phyloP scores from a whole-genome alignment of 352 stramenopile genomes.

The Detonula confervacea region DNA sequence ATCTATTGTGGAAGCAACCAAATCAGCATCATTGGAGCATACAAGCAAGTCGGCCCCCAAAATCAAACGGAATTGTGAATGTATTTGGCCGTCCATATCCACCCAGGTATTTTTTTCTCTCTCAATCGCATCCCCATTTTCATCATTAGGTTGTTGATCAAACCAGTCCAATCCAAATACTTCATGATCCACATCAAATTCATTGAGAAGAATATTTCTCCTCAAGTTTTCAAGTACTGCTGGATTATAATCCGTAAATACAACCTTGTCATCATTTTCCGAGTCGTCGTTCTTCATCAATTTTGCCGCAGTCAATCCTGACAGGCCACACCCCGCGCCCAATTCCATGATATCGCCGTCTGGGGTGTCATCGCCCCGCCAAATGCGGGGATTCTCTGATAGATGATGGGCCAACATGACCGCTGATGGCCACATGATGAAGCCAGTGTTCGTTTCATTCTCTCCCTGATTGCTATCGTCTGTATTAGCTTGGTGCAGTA shows the following conservation, averaged over 20 bases:
- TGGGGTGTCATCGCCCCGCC: constrained; percentile 21
- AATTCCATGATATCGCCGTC: constrained; percentile 68
- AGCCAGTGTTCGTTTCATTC: constrained; percentile 40
- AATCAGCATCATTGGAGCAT: constrained; percentile 48
- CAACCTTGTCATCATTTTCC: constrained; percentile 35
- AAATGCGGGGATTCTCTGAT: constrained; percentile 48
- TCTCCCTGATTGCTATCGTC: constrained; percentile 23
- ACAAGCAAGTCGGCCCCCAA: constrained; percentile 48
- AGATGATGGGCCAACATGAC: constrained; percentile 70
- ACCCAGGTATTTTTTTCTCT: constrained; percentile 33
- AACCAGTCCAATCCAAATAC: constrained; percentile 51
- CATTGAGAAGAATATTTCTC: constrained; percentile 74
- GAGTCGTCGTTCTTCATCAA: constrained; percentile 26
- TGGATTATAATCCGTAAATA: constrained; percentile 80
- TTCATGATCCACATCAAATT: constrained; percentile 37
- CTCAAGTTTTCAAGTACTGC: constrained; percentile 69
- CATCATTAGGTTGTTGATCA: constrained; percentile 26
- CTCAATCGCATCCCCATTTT: not conserved
- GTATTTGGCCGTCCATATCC: constrained; percentile 28
- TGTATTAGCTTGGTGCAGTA: constrained; percentile 20
- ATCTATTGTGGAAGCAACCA: constrained; percentile 44
- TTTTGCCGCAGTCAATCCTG: constrained; percentile 63
- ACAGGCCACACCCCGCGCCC: constrained; percentile 75
- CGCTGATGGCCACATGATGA: constrained; percentile 79
- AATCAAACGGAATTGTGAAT: constrained; percentile 41